Percentiles rank a stretch among this genome's conserved stretches.
Conservation (phyloP, 352 stramenopile species). For the Detonula confervacea region DNA sequence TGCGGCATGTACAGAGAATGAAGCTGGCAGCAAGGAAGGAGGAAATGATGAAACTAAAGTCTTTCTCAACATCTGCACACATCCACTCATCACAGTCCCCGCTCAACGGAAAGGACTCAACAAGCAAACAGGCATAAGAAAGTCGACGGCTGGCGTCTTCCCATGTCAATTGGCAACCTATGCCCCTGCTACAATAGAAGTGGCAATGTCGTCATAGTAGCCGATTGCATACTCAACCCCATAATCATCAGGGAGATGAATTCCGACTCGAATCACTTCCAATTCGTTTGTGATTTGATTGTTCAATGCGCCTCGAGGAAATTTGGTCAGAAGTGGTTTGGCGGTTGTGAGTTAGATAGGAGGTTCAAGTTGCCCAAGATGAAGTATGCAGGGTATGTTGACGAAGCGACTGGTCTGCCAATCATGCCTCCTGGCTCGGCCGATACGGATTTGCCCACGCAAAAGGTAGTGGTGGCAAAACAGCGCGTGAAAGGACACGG, state of each 20-base stretch:
- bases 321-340: slow-evolving; percentile 43
- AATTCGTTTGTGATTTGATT: slow-evolving; percentile 53
- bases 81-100: slow-evolving; percentile 46
- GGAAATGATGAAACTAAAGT: slow-evolving; percentile 38
- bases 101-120: slow-evolving; percentile 43
- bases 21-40: background rate
- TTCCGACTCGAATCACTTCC: slow-evolving; percentile 27
- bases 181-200: slow-evolving; percentile 47
- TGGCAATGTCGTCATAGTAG: slow-evolving; percentile 23
- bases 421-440: slow-evolving; percentile 6
- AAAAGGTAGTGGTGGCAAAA: slow-evolving; percentile 27
- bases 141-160: slow-evolving; percentile 54
- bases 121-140: slow-evolving; percentile 44
- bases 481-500: slow-evolving; percentile 52
- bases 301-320: slow-evolving; percentile 48
- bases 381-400: slow-evolving; percentile 57
- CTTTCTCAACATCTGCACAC: slow-evolving; percentile 59
- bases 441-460: background rate
- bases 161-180: slow-evolving; percentile 57
- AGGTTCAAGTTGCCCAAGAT: slow-evolving; percentile 59
- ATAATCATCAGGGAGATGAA: slow-evolving; percentile 50
- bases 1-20: background rate
- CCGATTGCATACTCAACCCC: slow-evolving; percentile 49
- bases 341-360: slow-evolving; percentile 33
- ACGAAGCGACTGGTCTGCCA: slow-evolving; percentile 40